Evolutionary conservation across 768 basidiomycete genomes (phyloP), one percentile per base, ranked within the genome.

Genomic region (Podaxis sp.): DNA sequence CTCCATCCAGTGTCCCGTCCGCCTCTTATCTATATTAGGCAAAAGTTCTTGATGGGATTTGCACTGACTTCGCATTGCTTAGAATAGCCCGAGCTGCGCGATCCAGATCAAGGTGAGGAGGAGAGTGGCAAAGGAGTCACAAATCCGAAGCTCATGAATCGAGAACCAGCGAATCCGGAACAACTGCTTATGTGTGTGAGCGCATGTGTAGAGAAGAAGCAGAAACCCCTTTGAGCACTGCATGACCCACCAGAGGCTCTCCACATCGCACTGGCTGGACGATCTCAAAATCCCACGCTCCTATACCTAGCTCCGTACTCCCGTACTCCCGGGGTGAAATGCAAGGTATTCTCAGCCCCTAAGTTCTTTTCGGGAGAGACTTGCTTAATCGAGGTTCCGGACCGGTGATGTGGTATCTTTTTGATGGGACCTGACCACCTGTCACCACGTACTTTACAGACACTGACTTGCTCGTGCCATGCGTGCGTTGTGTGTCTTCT

Each of bases 1-100:
- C 25, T 55, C 53, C 53, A 40, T 40, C 25, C 38, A 40, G 53
- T 13, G 3, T 3, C 13, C 37, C 13, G 16, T 11, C n/a, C 47
- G 57, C 21, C 37, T 50, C 6, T 5, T 57, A 37, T 25, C 57
- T 38, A 57, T 57, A 57, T 32, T n/a, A 23, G 57, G 57, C 6
- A 57, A 50, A 36, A 35, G 16, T 50, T 57, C 57, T 48, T 25
- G 10, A n/a, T 6, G 35, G 57, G 57, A 57, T 57, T 35, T 47
- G 57, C 57, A 50, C 42, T n/a, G n/a, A 14, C 16, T 37, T 42
- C 38, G 37, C 14, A 21, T 57, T 47, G 46, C 35, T 57, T 57
- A 48, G 32, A 57, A 47, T 57, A 47, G 28, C 28, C n/a, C 40
- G n/a, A n/a, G 32, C 51, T 53, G 51, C 51, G 51, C 36, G 51